Base-by-base conservation (phyloP, 805 yeast genomes). In the Helenozyma baotianmanensis region DNA sequence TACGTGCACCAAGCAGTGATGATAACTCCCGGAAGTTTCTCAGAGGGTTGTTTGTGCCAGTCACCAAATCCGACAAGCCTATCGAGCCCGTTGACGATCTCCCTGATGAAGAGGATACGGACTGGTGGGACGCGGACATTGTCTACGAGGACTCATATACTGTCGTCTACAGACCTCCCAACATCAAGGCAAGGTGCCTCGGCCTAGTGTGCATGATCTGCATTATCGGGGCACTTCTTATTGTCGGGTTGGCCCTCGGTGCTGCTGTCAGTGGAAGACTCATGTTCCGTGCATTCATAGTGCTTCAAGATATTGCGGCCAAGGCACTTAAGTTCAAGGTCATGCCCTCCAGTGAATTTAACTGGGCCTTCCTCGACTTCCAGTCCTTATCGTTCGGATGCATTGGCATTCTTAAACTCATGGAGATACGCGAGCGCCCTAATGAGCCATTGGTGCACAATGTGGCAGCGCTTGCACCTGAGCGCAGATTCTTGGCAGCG, bases 1-100 rank as follows among this genome's bases (percentile, higher is more conserved):
- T 89, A 21, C 75, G 97, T 36, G 98, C 88, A 1, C 98, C 98
- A 1, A 81, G 77, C 38, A 74, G 74, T 43, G 97, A 89, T 52
- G 80, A 79, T 11, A 78, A 82, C 14, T 76, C 90, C 0, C 64
- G 87, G 36, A 72, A 71, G 29, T 78, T 69, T 42, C 74, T 80
- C 21, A 76, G 74, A 45, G 72, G 74, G 29, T 59, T 88, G 36
- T 92, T 92, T 60, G 81, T 84, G 1, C 76, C 87, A 0, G 97
- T 90, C 2, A 84, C 95, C 1, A 80, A 77, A 45, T 82, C 79
- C 44, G 95, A 89, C 53, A 66, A 72, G 30, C 42, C 68, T 82
- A 10, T 55, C 82, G 25, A 64, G 4, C 43, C 43, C 2, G 21
- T 4, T 45, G 39, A 38, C 43, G 44, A 39, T 4, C 29, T 27